Evolutionary conservation across 257 asterid genomes (phyloP).

Genomic region (Solanum okadae): DNA sequence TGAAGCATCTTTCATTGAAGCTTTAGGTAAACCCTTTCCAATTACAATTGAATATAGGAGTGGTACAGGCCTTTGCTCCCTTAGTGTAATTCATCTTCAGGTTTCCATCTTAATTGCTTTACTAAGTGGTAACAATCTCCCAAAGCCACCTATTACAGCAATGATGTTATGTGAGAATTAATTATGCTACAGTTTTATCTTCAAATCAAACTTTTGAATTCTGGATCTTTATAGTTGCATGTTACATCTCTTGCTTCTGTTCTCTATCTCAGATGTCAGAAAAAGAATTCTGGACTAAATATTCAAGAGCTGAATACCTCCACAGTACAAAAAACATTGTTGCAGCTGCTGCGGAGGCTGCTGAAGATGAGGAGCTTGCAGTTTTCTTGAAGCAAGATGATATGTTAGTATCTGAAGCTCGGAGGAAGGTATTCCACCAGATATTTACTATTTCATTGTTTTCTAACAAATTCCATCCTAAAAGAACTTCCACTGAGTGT

Average conservation of each 20-base stretch:
- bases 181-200: background rate
- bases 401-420: conserved; percentile 80
- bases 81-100: background rate
- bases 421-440: conserved; percentile 55
- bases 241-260: background rate
- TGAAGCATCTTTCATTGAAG: background rate
- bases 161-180: background rate
- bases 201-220: background rate
- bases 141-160: background rate
- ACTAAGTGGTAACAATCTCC: background rate
- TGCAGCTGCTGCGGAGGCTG: conserved; percentile 99
- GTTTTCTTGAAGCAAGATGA: conserved; percentile 91
- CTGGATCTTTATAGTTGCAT: background rate
- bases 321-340: conserved; percentile 87
- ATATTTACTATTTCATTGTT: background rate
- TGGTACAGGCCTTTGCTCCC: background rate
- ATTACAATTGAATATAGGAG: background rate
- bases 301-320: conserved; percentile 90
- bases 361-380: conserved; percentile 98
- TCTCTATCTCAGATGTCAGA: conserved; percentile 63
- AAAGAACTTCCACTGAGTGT: background rate
- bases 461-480: background rate
- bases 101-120: background rate
- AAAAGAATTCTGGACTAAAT: conserved; percentile 96
- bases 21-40: background rate